Evolutionary conservation across 345 rosid genomes (phyloP), one percentile per base, ranked within the genome.

Genomic region (Salix exigua): DNA sequence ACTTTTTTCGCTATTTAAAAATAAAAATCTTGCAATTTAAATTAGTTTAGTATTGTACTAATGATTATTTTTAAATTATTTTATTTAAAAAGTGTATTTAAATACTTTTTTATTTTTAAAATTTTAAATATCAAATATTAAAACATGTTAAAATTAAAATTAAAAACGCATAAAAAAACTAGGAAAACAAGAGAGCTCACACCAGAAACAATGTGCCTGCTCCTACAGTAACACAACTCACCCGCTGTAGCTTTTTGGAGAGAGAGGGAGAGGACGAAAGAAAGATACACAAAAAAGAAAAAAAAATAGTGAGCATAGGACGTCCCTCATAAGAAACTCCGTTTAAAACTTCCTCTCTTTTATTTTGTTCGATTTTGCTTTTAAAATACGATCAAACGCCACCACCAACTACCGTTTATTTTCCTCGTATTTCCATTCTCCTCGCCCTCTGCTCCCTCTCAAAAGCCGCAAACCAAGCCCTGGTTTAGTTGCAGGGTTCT

Each of bases 321-420:
- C 61, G 23, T n/a, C 33, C 76, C 26, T 38, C 84, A 66, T 79
- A 62, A 79, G 73, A 79, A 81, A 71, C 89, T 80, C 86, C 86
- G 87, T 72, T 66, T 50, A 40, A 50, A 58, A 11, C 23, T 58
- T 58, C 62, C 14, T 33, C 37, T 5, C 6, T 33, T 33, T 5
- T 33, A 4, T 5, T 0, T 33, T 33, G 5, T 23, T 10, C 28
- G 63, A 40, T 58, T 58, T 58, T 58, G 63, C 26, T 23, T 58
- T 58, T 58, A 23, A n/a, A 58, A n/a, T 25, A 9, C 28, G 28
- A 23, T 58, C 63, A 23, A 58, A 58, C 63, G 4, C 63, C 28
- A 1, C 69, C 69, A 18, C 7, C 37, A 66, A 66, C 69, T 37
- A 66, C 40, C 21, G 0, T 66, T 46, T 66, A 5, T 6, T 1